Conservation (phyloP, 305 asterid species). For the Rubia occidens region DNA sequence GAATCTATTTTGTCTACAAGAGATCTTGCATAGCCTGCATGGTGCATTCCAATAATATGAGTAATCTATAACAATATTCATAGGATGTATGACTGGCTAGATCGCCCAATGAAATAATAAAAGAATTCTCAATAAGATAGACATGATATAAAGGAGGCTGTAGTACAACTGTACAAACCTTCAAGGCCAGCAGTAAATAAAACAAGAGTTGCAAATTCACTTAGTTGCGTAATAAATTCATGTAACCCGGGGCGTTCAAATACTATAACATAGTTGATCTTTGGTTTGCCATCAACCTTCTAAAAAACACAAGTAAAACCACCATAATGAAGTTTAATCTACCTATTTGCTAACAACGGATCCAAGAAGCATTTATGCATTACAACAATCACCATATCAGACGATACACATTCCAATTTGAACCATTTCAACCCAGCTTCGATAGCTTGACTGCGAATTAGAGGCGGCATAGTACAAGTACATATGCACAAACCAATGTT, state of each 20-base stretch:
- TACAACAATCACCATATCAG: no score
- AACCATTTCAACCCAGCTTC: no score
- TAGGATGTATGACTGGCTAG: background rate
- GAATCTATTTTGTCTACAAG: slow-evolving; percentile 85
- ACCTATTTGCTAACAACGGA: no score
- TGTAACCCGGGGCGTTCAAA: slow-evolving; percentile 85
- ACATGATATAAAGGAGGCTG: background rate
- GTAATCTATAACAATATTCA: background rate
- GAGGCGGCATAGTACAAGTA: no score
- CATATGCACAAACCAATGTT: slow-evolving; percentile 14
- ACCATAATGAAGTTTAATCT: no score
- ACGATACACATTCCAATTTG: no score
- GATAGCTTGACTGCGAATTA: no score
- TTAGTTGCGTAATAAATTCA: slow-evolving; percentile 60
- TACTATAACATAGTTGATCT: slow-evolving; percentile 84
- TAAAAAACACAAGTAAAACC: no score
- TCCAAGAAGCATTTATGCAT: no score
- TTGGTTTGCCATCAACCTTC: slow-evolving; percentile 26
- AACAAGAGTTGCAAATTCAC: slow-evolving; percentile 81
- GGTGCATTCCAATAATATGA: slow-evolving; percentile 4
- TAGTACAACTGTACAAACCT: slow-evolving; percentile 21
- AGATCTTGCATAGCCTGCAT: slow-evolving; percentile 77
- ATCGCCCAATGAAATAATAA: background rate
- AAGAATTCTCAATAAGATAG: background rate
- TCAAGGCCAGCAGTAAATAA: slow-evolving; percentile 79